Base-by-base conservation (phyloP, 192 early-diverging fungal species). In the Podochytrium sp. region DNA sequence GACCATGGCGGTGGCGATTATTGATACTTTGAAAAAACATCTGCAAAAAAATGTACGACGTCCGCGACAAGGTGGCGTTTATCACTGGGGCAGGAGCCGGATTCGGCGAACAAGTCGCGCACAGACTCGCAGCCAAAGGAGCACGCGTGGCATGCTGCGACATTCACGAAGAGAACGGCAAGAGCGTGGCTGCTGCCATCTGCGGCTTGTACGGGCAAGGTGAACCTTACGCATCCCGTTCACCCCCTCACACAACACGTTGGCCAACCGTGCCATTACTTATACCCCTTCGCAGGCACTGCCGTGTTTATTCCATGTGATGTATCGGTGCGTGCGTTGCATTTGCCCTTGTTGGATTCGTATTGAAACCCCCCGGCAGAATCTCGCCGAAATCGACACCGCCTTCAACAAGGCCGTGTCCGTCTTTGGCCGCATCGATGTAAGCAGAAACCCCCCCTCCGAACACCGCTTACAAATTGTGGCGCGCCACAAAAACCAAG, bases 251-350 rank as follows among this genome's bases (percentile, higher is more conserved):
- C n/a, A n/a, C n/a, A n/a, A n/a, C n/a, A n/a, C n/a, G n/a, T n/a
- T n/a, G n/a, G n/a, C n/a, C n/a, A n/a, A n/a, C n/a, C n/a, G n/a
- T n/a, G n/a, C n/a, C n/a, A n/a, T n/a, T n/a, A n/a, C n/a, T n/a
- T n/a, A n/a, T n/a, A n/a, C n/a, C n/a, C n/a, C n/a, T n/a, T n/a
- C 63, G 18, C 41, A 10, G 57, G 59, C 40, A 65, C 70, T 23
- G 89, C 91, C 38, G 77, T 88, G 30, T 85, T 90, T 47, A 55
- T 86, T 53, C 79, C 80, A 37, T 87, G 85, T 41, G 90, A 94
- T 71, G 93, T 94, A 14, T 65, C 63, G 0, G 63, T 55, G 10
- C 16, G 52, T 55, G 43, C 43, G 10, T 16, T 16, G n/a, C 10
- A 47, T 20, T 47, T 47, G 10, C 43, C n/a, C 43, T 47, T 10